Evolutionary conservation across 106 monocot species (phyloP).

Genomic region (Narthecium ossifragum): DNA sequence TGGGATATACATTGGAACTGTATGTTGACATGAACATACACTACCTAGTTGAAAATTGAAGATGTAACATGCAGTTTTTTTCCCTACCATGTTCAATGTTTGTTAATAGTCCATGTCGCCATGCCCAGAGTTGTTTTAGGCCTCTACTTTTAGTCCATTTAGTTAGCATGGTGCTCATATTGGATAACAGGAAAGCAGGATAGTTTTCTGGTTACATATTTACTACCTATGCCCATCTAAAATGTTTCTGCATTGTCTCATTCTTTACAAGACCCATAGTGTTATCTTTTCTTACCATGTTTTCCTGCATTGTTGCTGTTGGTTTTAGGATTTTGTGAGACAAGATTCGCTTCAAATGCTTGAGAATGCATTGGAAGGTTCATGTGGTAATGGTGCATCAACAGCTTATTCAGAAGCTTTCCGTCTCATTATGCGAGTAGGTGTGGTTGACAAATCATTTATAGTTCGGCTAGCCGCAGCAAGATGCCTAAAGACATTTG

Average conservation of each 20-base stretch:
- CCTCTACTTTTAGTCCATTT: too few species aligned
- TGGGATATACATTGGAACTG: too few species aligned
- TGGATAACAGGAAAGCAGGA: too few species aligned
- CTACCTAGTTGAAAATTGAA: too few species aligned
- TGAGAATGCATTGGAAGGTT: constrained; percentile 89
- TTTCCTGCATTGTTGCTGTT: constrained; percentile 8
- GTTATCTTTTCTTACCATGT: constrained; percentile 2
- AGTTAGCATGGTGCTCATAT: too few species aligned
- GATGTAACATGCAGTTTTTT: too few species aligned
- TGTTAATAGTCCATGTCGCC: too few species aligned
- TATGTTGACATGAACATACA: too few species aligned
- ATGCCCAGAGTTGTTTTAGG: too few species aligned
- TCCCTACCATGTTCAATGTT: too few species aligned
- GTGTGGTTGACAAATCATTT: constrained; percentile 71
- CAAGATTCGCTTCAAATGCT: constrained; percentile 95
- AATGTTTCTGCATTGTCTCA: background rate
- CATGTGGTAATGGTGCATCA: constrained; percentile 56
- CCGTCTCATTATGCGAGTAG: constrained; percentile 67
- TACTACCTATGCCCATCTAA: too few species aligned
- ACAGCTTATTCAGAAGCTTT: constrained; percentile 85
- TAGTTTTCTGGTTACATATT: too few species aligned
- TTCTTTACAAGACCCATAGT: background rate
- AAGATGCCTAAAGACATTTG: constrained; percentile 89
- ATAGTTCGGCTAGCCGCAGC: constrained; percentile 83
- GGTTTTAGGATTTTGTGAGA: constrained; percentile 85